phyloP scores from a whole-genome alignment of 176 grass and related monocot genomes.

The Thalia dealbata region DNA sequence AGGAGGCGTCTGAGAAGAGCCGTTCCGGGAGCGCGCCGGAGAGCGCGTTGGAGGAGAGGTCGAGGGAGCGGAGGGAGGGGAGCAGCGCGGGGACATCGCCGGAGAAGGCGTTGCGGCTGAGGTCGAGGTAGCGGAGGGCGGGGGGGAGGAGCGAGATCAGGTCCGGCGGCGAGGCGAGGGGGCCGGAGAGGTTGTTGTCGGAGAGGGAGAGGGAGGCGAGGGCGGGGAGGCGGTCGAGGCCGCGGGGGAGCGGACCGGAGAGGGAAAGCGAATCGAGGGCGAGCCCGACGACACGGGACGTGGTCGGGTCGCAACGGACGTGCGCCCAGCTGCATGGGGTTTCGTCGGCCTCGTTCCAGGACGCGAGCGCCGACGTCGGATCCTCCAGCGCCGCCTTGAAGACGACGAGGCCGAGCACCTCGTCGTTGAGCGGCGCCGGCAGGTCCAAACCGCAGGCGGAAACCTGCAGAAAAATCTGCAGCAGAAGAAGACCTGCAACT shows the following conservation, averaged over 20 bases:
- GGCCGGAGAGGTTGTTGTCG: conserved; percentile 73
- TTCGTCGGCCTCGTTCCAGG: conserved; percentile 71
- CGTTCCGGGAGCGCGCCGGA: conserved; percentile 37
- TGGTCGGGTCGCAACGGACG: conserved; percentile 77
- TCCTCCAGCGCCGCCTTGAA: conserved; percentile 59
- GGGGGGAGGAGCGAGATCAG: conserved; percentile 52
- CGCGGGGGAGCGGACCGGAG: conserved; percentile 54
- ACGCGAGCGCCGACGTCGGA: conserved; percentile 39
- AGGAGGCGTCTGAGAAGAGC: conserved; percentile 21
- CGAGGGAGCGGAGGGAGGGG: conserved; percentile 40
- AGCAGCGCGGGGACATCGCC: conserved; percentile 48
- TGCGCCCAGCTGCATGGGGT: conserved; percentile 63
- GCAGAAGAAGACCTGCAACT: too few species aligned
- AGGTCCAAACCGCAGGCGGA: too few species aligned
- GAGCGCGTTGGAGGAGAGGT: conserved; percentile 62
- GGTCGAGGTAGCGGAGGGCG: conserved; percentile 58
- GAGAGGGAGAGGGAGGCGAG: conserved; percentile 59
- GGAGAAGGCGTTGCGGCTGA: conserved; percentile 68
- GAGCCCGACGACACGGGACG: conserved; percentile 61
- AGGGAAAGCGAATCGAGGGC: conserved; percentile 50
- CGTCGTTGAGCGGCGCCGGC: conserved; percentile 60
- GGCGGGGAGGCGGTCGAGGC: conserved; percentile 59
- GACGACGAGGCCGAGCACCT: conserved; percentile 70
- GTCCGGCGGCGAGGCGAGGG: conserved; percentile 12
- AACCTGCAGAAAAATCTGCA: too few species aligned